These are phyloP conservation scores for Amanita brunnescens DNA, from an alignment of 768 basidiomycete genomes.

Conservation along the genomic window DNA sequence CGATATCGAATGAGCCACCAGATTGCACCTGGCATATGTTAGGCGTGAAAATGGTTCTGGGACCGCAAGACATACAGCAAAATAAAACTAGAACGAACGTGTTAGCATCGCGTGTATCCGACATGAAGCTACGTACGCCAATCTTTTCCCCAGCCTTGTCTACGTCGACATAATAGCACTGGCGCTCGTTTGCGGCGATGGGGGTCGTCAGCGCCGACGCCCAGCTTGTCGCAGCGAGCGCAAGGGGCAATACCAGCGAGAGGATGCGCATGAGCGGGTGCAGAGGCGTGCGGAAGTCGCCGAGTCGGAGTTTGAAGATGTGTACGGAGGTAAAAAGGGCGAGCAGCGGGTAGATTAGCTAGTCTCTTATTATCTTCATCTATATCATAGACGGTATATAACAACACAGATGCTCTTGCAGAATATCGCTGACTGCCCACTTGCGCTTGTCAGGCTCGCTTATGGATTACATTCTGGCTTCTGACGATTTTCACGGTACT, in stretches of 20 bases:
- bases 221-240: conserved; percentile 27
- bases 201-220: conserved; percentile 74
- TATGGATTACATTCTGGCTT: conserved; percentile 1
- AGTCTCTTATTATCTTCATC: neutral
- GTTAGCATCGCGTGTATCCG: neutral
- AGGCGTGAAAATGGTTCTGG: neutral
- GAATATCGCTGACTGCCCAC: too few species aligned
- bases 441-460: neutral
- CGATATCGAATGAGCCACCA: conserved; percentile 93
- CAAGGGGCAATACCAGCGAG: conserved; percentile 22
- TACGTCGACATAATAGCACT: conserved; percentile 94
- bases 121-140: conserved; percentile 42
- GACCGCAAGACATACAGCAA: conserved; percentile 67
- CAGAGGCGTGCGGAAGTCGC: neutral
- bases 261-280: conserved; percentile 12
- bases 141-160: conserved; percentile 94
- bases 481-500: conserved; percentile 2
- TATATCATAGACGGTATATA: neutral
- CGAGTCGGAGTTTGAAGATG: conserved; percentile 5
- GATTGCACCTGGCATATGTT: conserved; percentile 71
- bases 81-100: conserved; percentile 71
- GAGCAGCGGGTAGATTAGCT: conserved; percentile 3
- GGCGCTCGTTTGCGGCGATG: conserved; percentile 67
- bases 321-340: neutral
- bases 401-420: neutral